Evolutionary conservation across 2,329 filamentous ascomycete genomes (phyloP).

Genomic region (Cladosporium sp.): DNA sequence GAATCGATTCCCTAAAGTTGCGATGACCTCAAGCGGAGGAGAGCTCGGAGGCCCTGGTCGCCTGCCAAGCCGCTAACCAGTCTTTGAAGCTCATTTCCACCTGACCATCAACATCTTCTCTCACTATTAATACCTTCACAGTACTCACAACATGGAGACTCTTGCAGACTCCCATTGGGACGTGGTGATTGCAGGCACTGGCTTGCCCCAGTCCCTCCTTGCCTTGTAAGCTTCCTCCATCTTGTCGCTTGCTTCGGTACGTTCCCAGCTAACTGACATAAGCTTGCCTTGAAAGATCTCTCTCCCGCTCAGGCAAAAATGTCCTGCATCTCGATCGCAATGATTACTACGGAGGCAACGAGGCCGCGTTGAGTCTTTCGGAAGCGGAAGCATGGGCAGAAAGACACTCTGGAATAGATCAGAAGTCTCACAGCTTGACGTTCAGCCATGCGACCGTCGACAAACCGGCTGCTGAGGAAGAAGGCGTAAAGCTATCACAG

Average conservation of each 20-base stretch:
- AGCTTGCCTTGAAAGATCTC: conserved; percentile 62
- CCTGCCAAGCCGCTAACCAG: not conserved
- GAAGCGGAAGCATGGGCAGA: conserved; percentile 74
- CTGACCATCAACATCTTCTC: conserved; percentile 1
- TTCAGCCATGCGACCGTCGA: conserved; percentile 33
- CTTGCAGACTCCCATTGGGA: conserved; percentile 50
- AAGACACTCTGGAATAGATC: conserved; percentile 23
- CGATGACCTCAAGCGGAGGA: not conserved
- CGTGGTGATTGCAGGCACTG: conserved; percentile 51
- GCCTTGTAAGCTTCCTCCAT: conserved; percentile 44
- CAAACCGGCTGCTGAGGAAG: conserved; percentile 26
- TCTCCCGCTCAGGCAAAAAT: conserved; percentile 88
- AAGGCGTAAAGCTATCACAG: conserved; percentile 46
- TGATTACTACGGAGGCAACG: conserved; percentile 79
- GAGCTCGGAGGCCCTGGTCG: not conserved
- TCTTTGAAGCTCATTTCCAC: not conserved
- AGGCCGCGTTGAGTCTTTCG: conserved; percentile 79
- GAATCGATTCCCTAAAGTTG: not conserved
- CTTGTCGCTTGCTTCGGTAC: conserved; percentile 8
- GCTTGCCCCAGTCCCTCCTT: conserved; percentile 50
- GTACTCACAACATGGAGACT: conserved; percentile 38
- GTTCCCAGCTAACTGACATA: conserved; percentile 64
- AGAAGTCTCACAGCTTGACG: not conserved
- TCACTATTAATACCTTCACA: not conserved
- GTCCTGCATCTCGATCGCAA: conserved; percentile 86